Evolutionary conservation across 768 basidiomycete genomes (phyloP).

Genomic region (Amanita rubescens): DNA sequence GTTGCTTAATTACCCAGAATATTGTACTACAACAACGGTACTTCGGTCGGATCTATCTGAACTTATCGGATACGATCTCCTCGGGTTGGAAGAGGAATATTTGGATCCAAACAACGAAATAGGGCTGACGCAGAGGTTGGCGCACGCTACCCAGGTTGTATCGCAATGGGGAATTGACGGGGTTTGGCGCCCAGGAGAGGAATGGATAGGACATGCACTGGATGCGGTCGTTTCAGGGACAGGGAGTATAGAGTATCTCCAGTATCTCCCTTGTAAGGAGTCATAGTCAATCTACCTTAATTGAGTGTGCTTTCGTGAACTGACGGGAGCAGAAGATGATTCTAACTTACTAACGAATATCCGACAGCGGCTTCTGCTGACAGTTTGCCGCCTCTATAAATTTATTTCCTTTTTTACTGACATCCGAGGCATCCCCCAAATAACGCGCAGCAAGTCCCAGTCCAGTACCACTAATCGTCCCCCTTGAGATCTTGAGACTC

Average conservation of each 20-base stretch:
- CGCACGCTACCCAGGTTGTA: conserved; percentile 4
- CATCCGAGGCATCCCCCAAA: too few species aligned
- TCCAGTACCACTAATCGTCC: too few species aligned
- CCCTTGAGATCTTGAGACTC: too few species aligned
- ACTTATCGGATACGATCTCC: conserved; percentile 26
- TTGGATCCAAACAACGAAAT: conserved; percentile 22
- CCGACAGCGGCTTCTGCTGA: too few species aligned
- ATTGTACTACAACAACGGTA: conserved; percentile 15
- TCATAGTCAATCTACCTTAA: too few species aligned
- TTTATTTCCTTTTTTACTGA: too few species aligned
- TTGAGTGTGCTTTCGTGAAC: too few species aligned
- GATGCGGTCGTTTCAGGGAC: conserved; percentile 17
- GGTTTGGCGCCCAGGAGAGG: conserved; percentile 20
- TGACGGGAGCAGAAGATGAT: too few species aligned
- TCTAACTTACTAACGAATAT: too few species aligned
- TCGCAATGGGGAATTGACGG: conserved; percentile 10
- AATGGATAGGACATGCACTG: conserved; percentile 28
- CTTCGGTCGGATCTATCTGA: conserved; percentile 26
- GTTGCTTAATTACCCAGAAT: conserved; percentile 20
- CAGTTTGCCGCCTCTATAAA: too few species aligned
- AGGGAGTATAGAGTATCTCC: too few species aligned
- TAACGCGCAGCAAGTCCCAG: too few species aligned
- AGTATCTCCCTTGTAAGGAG: conserved; percentile 9
- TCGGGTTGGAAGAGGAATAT: conserved; percentile 20
- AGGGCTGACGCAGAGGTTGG: conserved; percentile 11